Conservation (phyloP, 139 green algal genomes). For the Chlamydomonas incerta region DNA sequence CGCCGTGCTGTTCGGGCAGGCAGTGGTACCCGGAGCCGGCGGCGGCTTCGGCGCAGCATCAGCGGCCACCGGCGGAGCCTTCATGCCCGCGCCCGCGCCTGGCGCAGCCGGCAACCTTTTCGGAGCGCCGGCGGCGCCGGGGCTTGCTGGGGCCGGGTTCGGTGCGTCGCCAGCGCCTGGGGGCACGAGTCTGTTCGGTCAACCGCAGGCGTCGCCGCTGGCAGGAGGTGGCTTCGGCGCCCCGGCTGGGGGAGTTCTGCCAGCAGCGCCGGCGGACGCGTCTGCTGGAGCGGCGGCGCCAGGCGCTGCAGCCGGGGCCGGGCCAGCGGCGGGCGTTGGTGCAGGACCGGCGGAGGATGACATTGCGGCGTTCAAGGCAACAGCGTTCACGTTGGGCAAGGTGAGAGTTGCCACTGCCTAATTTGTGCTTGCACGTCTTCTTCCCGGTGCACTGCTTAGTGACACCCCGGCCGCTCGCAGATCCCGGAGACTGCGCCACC, state of each 20-base stretch:
- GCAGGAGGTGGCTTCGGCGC: neutral
- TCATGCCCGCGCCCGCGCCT: neutral
- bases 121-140: no score
- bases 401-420: no score
- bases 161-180: neutral
- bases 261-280: neutral
- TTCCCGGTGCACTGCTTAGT: no score
- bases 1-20: neutral
- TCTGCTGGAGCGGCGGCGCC: no score
- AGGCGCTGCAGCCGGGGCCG: neutral
- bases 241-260: neutral
- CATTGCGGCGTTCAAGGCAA: neutral
- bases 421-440: no score
- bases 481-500: conserved; percentile 25
- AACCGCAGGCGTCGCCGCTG: neutral
- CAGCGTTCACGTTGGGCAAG: conserved; percentile 13
- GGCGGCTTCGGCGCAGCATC: neutral
- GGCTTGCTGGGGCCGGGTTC: neutral
- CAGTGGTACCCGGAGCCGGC: neutral
- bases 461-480: neutral
- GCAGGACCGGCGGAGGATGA: neutral
- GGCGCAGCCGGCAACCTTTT: neutral
- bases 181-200: no score
- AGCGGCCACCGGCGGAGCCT: neutral
- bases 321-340: neutral